Evolutionary conservation across 2,329 filamentous ascomycete genomes (phyloP).

Genomic region (Hymenoscyphus occultus): DNA sequence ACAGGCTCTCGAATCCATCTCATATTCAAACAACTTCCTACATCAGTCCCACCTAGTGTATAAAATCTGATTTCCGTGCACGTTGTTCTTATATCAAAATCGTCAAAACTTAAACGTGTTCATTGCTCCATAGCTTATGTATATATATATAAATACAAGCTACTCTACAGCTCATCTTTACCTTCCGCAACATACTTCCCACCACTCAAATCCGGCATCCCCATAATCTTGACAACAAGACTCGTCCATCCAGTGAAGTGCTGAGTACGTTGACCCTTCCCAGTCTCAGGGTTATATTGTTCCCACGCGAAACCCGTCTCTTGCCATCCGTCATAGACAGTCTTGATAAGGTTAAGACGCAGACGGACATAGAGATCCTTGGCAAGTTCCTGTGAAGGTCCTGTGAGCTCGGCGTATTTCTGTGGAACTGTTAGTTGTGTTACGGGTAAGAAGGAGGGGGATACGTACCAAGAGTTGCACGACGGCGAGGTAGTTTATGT

Average conservation of each 20-base stretch:
- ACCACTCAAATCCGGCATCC: conserved; percentile 66
- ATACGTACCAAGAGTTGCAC: conserved; percentile 69
- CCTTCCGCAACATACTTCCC: conserved; percentile 23
- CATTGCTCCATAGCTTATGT: no score
- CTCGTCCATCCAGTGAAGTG: conserved; percentile 99
- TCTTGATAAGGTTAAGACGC: conserved; percentile 81
- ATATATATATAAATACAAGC: not conserved
- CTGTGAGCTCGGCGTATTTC: conserved; percentile 57
- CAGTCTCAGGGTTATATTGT: conserved; percentile 93
- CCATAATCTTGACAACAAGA: conserved; percentile 95
- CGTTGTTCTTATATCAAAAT: no score
- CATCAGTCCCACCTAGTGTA: no score
- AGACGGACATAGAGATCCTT: conserved; percentile 72
- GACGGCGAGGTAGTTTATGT: conserved; percentile 88
- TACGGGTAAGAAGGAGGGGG: conserved; percentile 24
- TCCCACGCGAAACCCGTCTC: conserved; percentile 97
- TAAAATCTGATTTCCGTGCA: no score
- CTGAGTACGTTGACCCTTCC: conserved; percentile 89
- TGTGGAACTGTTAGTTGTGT: conserved; percentile 46
- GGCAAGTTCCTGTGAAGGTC: conserved; percentile 68
- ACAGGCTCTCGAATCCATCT: no score
- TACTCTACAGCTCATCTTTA: conserved; percentile 29
- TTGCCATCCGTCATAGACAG: conserved; percentile 83
- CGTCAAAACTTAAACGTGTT: no score
- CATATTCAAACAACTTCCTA: no score